Conservation (phyloP, 768 basidiomycete genomes). For the Boletus subcaerulescens region DNA sequence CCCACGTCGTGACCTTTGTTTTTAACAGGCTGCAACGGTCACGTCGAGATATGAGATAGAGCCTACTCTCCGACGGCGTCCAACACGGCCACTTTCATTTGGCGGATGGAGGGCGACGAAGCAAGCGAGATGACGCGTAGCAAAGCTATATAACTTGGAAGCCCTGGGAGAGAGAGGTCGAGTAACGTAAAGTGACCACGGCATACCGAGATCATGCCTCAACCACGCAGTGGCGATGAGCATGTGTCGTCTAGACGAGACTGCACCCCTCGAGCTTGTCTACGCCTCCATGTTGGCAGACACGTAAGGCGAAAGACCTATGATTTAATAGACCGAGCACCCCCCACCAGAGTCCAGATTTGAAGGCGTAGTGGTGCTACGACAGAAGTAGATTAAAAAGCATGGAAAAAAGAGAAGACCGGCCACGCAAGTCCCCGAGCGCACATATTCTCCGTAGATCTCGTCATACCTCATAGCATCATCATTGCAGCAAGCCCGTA, state of each 20-base stretch:
- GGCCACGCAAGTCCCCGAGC: slow-evolving; percentile 10
- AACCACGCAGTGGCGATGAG: slow-evolving; percentile 32
- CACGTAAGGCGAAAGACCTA: slow-evolving; percentile 15
- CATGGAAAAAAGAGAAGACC: slow-evolving; percentile 5
- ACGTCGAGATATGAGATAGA: slow-evolving; percentile 4
- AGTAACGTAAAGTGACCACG: slow-evolving; percentile 26
- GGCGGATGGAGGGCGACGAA: slow-evolving; percentile 5
- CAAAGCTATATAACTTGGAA: neutral
- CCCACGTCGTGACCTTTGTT: neutral
- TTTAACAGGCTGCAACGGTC: slow-evolving; percentile 4
- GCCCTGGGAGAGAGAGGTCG: neutral
- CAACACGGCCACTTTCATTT: slow-evolving; percentile 21
- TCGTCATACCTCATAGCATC: slow-evolving; percentile 24
- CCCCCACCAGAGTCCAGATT: slow-evolving; percentile 13
- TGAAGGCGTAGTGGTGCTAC: slow-evolving; percentile 10
- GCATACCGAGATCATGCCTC: slow-evolving; percentile 28
- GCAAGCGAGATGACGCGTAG: slow-evolving; percentile 6
- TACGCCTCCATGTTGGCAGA: slow-evolving; percentile 9
- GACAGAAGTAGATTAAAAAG: slow-evolving; percentile 16
- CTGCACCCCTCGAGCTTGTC: neutral
- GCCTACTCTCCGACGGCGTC: slow-evolving; percentile 8
- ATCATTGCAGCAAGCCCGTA: slow-evolving; percentile 30
- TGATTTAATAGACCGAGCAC: slow-evolving; percentile 18
- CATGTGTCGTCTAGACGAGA: slow-evolving; percentile 13
- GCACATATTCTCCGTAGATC: slow-evolving; percentile 28